Evolutionary conservation across 805 yeast genomes (phyloP).

Genomic region (Candida silvicultrix): DNA sequence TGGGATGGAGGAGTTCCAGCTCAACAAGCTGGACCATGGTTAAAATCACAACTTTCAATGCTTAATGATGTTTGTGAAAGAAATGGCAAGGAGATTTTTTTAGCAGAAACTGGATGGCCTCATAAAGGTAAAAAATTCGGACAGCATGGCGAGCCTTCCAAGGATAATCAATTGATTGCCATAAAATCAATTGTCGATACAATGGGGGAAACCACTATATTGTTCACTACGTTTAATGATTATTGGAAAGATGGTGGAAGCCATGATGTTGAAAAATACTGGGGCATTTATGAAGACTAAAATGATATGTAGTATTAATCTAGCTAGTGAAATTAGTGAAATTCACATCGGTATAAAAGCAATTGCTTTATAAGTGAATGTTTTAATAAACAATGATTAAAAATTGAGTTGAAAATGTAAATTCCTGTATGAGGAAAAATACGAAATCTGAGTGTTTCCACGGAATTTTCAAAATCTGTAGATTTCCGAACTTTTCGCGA

Average conservation of each 20-base stretch:
- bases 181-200: slow-evolving; percentile 45
- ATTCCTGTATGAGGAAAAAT: too few relatives aligned
- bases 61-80: slow-evolving; percentile 40
- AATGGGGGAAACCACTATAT: slow-evolving; percentile 48
- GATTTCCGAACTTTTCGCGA: not conserved
- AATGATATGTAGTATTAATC: too few relatives aligned
- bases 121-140: slow-evolving; percentile 37
- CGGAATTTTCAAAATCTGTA: not conserved
- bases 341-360: too few relatives aligned
- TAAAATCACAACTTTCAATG: slow-evolving; percentile 35
- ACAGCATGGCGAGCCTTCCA: slow-evolving; percentile 44
- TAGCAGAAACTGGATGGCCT: slow-evolving; percentile 66
- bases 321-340: too few relatives aligned
- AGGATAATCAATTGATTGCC: slow-evolving; percentile 55
- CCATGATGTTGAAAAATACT: slow-evolving; percentile 7
- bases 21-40: slow-evolving; percentile 45
- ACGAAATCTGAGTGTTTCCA: too few relatives aligned
- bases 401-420: too few relatives aligned
- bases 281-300: slow-evolving; percentile 5
- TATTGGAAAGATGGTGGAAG: slow-evolving; percentile 50
- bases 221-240: slow-evolving; percentile 67
- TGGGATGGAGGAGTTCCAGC: slow-evolving; percentile 51
- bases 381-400: too few relatives aligned
- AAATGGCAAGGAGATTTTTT: slow-evolving; percentile 34
- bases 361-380: not conserved